Conservation (phyloP, 495 filamentous ascomycete species). For the Aspergillus funiculosus region DNA sequence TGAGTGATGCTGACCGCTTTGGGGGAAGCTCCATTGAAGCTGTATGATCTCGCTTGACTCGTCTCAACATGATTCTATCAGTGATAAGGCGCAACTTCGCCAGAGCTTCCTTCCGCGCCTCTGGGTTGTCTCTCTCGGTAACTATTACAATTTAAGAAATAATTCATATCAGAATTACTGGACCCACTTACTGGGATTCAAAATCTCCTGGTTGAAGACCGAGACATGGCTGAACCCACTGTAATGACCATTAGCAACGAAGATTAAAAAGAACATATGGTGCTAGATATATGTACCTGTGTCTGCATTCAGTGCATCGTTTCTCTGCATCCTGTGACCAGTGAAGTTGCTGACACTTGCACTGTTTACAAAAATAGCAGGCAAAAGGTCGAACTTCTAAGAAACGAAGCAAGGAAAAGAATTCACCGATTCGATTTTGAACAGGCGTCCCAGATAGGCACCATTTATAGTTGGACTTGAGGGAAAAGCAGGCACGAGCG, state of each 20-base stretch:
- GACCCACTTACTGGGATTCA: constrained; percentile 62
- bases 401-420: constrained; percentile 91
- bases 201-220: constrained; percentile 90
- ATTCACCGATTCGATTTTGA: constrained; percentile 94
- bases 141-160: constrained; percentile 24
- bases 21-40: constrained; percentile 91
- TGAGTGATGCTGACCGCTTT: constrained; percentile 56
- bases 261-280: background rate
- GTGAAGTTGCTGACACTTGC: constrained; percentile 71
- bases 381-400: constrained; percentile 82
- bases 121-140: constrained; percentile 45
- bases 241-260: constrained; percentile 27
- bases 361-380: constrained; percentile 85
- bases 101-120: constrained; percentile 60
- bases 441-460: constrained; percentile 92
- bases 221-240: constrained; percentile 81
- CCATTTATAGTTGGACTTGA: constrained; percentile 84
- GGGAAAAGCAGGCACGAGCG: constrained; percentile 87
- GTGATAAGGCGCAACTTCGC: constrained; percentile 78
- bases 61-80: constrained; percentile 87
- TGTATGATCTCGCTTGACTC: constrained; percentile 86
- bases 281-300: constrained; percentile 31
- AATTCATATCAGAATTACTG: constrained; percentile 2
- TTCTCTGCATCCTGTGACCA: constrained; percentile 70
- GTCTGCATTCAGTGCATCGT: constrained; percentile 60